Evolutionary conservation across 2,329 filamentous ascomycete species (phyloP), one percentile per base, ranked within the genome.

Genomic region (Juglanconis sp.): DNA sequence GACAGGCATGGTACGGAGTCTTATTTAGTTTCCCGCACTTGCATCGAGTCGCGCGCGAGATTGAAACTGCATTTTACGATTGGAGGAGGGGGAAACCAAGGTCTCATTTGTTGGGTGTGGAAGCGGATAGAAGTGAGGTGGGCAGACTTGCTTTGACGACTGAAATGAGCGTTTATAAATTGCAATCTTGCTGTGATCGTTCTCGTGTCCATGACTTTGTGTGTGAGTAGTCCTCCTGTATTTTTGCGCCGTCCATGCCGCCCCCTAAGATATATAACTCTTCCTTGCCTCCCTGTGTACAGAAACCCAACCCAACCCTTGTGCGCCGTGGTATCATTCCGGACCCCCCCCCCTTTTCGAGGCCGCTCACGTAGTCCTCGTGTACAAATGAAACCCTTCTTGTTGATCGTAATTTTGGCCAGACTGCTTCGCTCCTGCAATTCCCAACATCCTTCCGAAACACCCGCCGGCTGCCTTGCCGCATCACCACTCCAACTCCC

Each of bases 401-500:
- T 24, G 24, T 24, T 24, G 24, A 24, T 24, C 24, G 24, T 24
- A 0, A 24, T 24, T 24, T 24, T 24, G 24, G 38, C 10, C 10
- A 13, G n/a, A 10, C 38, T 13, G 10, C 38, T 15, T 42, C 10
- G n/a, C 38, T 4, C 11, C 10, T 11, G 6, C 47, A 42, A n/a
- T n/a, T 51, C 17, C 32, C 55, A 34, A 36, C 40, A 57, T 17
- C 38, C n/a, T 42, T 38, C 36, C 7, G 38, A 15, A n/a, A 64
- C 24, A 24, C 24, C 24, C 24, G 24, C 24, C 24, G 24, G 24
- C 31, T n/a, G 24, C 11, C 9, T 1, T 6, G 4, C 30, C 10
- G n/a, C 11, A n/a, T 65, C 65, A 74, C 75, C 75, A 77, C 58
- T 72, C 68, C 46, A 76, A 57, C 53, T 71, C 72, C 44, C 64